phyloP scores from a whole-genome alignment of 2,329 filamentous ascomycete genomes.

The Aureobasidium sp. region DNA sequence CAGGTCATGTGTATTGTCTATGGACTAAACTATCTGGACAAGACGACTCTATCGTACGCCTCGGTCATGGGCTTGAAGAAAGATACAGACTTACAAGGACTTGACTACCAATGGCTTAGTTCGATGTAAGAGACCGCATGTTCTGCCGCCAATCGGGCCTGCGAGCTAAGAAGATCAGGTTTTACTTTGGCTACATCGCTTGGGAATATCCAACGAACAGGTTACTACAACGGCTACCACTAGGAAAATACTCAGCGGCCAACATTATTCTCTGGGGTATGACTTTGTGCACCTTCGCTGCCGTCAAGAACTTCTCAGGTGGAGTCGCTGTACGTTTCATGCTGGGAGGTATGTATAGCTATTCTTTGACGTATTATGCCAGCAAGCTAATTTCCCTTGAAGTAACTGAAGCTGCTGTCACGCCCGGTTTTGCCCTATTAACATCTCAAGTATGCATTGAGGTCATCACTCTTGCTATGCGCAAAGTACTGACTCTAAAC shows the following conservation, averaged over 20 bases:
- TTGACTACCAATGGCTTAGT: constrained; percentile 46
- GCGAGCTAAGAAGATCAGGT: constrained; percentile 26
- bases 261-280: constrained; percentile 60
- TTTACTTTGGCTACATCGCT: constrained; percentile 49
- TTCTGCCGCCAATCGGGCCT: not conserved
- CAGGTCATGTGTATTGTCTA: constrained; percentile 47
- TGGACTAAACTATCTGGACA: constrained; percentile 56
- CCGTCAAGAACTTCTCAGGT: constrained; percentile 52
- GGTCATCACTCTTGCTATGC: too few species aligned
- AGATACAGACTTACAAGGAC: constrained; percentile 33
- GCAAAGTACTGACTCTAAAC: not conserved
- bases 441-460: constrained; percentile 37
- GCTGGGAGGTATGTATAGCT: constrained; percentile 44
- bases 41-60: constrained; percentile 49
- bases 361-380: not conserved
- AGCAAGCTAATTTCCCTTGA: not conserved
- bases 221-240: constrained; percentile 55
- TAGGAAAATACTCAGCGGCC: constrained; percentile 60
- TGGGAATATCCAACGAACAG: constrained; percentile 63
- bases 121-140: not conserved
- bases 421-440: constrained; percentile 61
- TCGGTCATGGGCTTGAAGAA: constrained; percentile 44
- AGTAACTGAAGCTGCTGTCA: constrained; percentile 58
- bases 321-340: constrained; percentile 61
- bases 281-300: constrained; percentile 56